phyloP scores from a whole-genome alignment of 148 eudicot species.

The Nepenthes mirabilis region DNA sequence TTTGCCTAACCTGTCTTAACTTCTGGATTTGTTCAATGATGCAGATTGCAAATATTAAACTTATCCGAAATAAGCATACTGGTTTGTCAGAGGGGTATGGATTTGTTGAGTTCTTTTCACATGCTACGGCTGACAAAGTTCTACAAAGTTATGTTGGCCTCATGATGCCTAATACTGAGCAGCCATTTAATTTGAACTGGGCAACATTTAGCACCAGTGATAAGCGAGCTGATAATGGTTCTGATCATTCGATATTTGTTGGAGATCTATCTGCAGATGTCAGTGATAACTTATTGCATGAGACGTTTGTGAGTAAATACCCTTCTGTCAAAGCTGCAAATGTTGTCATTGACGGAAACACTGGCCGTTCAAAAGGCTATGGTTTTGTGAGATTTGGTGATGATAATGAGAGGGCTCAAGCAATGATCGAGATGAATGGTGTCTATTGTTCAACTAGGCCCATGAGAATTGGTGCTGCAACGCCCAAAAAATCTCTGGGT shows the following conservation, averaged over 20 bases:
- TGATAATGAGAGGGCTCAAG: constrained; percentile 73
- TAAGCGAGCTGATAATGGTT: constrained; percentile 66
- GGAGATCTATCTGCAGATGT: constrained; percentile 98
- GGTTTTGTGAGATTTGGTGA: constrained; percentile 99
- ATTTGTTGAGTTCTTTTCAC: constrained; percentile 71
- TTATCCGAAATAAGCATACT: constrained; percentile 89
- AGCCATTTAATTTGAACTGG: constrained; percentile 86
- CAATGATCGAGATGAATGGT: constrained; percentile 96
- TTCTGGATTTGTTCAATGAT: constrained; percentile 3
- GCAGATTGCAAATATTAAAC: constrained; percentile 63
- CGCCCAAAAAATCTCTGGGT: constrained; percentile 80
- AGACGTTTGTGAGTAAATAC: constrained; percentile 68
- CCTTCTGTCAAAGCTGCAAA: constrained; percentile 94
- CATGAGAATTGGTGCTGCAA: constrained; percentile 93
- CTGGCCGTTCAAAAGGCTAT: constrained; percentile 91
- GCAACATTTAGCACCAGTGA: constrained; percentile 90
- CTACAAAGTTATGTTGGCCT: constrained; percentile 43
- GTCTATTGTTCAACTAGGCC: constrained; percentile 80
- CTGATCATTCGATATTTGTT: constrained; percentile 97
- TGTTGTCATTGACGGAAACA: constrained; percentile 84
- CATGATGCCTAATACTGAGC: constrained; percentile 75
- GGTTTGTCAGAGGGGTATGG: constrained; percentile 88
- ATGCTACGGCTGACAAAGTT: constrained; percentile 68
- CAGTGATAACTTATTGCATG: constrained; percentile 64
- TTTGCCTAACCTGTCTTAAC: constrained; percentile 1